Percentiles rank a stretch among this genome's conserved stretches.
These are phyloP conservation scores for Thecaphora frezii DNA, from an alignment of 1,284 basidiomycete genomes.

Conservation along the genomic window DNA sequence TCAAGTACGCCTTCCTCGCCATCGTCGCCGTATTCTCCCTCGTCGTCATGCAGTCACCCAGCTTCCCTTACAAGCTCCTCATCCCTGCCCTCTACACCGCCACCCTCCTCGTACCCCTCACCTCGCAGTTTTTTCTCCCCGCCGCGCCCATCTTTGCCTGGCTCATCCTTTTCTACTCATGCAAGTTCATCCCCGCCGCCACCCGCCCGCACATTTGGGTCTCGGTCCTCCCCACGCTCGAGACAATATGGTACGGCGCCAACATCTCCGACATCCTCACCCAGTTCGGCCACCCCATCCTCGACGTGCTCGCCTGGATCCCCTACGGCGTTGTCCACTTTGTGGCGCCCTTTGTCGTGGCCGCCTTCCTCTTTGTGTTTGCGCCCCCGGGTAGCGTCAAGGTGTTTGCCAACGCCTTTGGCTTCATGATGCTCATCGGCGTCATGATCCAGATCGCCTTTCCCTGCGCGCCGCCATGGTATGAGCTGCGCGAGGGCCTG, in stretches of 20 bases:
- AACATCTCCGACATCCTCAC: constrained; percentile 97
- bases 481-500: constrained; percentile 93
- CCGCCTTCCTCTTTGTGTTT: constrained; percentile 75
- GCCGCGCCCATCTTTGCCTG: constrained; percentile 84
- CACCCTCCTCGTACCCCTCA: constrained; percentile 78
- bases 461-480: constrained; percentile 92
- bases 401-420: constrained; percentile 85
- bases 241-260: constrained; percentile 90
- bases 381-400: constrained; percentile 77
- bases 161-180: constrained; percentile 71
- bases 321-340: constrained; percentile 95
- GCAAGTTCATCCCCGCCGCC: constrained; percentile 75
- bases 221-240: constrained; percentile 86
- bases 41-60: constrained; percentile 72
- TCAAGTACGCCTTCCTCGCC: constrained; percentile 52
- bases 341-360: constrained; percentile 67
- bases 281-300: constrained; percentile 82
- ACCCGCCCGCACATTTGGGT: constrained; percentile 84
- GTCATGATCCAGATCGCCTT: constrained; percentile 86
- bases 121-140: constrained; percentile 88
- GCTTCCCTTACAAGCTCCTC: constrained; percentile 73
- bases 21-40: constrained; percentile 71
- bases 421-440: constrained; percentile 87
- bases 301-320: constrained; percentile 92
- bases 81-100: constrained; percentile 75